Base-by-base conservation (phyloP, 2,329 filamentous ascomycete genomes). In the Exutisphaerella laricina region DNA sequence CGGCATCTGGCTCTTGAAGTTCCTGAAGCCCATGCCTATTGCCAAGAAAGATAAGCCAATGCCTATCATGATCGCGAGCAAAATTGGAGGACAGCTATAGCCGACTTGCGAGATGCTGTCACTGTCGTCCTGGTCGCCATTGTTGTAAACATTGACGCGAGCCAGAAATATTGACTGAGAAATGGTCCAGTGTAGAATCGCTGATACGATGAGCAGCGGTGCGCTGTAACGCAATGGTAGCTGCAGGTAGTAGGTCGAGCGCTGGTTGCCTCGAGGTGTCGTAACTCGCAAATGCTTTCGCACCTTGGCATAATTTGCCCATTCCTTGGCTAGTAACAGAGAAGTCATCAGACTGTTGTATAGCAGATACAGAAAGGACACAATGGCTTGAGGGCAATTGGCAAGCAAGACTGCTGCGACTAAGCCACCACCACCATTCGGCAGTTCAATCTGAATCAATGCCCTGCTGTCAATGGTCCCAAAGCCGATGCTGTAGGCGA, bases 141-240 rank as follows among this genome's bases (percentile, higher is more conserved):
- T 23, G 12, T 44, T 13, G 38, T 43, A 49, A 5, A 22, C 36
- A 3, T 60, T 54, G 10, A 69, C 55, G 1, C 55, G 51, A 2
- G 66, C 64, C 3, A 73, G 46, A 51, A 71, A 73, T 2, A 72
- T 49, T n/a, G 56, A 60, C 36, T 71, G 65, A 0, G 70, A 72
- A 6, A 70, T 56, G 0, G 72, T 51, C 68, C 68, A 73, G 48
- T 72, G 70, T 2, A 73, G 46, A 0, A 60, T 13, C 0, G 54
- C 59, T 3, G 61, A 65, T 0, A 54, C 13, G 0, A 53, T 21
- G n/a, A 69, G 51, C 0, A 72, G 57, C 0, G 68, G 70, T 2
- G 67, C 9, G 0, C 55, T 55, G 41, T 66, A 67, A 6, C 56
- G 56, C 39, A 66, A 67, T 0, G 69, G 69, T 1, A 70, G 45